Base-by-base conservation (phyloP, 2,329 filamentous ascomycete species). In the Domatiomyces catenatus region DNA sequence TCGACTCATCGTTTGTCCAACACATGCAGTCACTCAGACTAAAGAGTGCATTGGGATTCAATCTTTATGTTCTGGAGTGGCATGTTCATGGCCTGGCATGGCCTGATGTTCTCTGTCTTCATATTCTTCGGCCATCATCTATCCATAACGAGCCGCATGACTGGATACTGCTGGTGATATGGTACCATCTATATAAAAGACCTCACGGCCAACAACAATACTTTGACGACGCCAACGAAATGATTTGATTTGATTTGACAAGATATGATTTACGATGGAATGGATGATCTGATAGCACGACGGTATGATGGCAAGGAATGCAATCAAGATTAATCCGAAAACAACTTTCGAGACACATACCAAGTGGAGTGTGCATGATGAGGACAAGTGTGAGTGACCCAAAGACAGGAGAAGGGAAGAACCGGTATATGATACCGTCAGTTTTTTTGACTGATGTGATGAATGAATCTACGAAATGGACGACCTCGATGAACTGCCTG, bases 401-500 rank as follows among this genome's bases (percentile, higher is more conserved):
- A 26, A 42, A 20, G 45, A 24, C 43, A 15, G n/a, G 20, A 44
- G 39, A 51, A 12, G 24, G 48, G 22, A 26, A 26, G 20, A 24
- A 24, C 22, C 3, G 22, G 32, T 10, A 15, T 39, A 39, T 15
- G 32, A 12, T 39, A 39, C 15, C 10, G 15, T 39, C 10, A 15
- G 32, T 15, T 15, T 15, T 15, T 15, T 15, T 15, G 12, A 39
- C 10, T 32, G 28, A 32, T 32, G 47, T 26, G 10, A 44, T n/a
- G 48, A 49, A 44, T 49, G 48, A 49, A 42, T 19, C 24, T 43
- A 49, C 39, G 48, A 49, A 28, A 17, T 26, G 8, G 36, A 36
- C 32, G 8, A 39, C 3, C 32, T 39, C 32, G 10, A 39, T 15
- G 15, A 39, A 39, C 5, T 15, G 1, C 15, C 10, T 39, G 2